These are phyloP conservation scores for Tetrapyrgos nigripes DNA, from an alignment of 1,284 basidiomycete species.

Conservation along the genomic window DNA sequence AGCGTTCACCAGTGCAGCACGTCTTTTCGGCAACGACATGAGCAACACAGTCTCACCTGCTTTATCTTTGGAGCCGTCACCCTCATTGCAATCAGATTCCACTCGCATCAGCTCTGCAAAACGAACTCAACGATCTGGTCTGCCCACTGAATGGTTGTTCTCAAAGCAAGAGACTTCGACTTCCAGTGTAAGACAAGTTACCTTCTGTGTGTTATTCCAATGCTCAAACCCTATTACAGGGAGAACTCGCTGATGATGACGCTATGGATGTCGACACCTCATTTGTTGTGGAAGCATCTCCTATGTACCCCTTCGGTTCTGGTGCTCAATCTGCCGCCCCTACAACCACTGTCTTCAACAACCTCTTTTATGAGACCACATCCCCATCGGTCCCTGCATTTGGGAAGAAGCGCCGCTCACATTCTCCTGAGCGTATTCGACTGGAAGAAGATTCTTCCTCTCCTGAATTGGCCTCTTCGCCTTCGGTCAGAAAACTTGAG, in stretches of 20 bases:
- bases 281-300: constrained; percentile 36
- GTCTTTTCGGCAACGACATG: constrained; percentile 75
- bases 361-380: constrained; percentile 64
- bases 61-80: constrained; percentile 21
- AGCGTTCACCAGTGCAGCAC: constrained; percentile 63
- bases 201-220: constrained; percentile 3
- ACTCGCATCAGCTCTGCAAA: constrained; percentile 48
- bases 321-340: constrained; percentile 56
- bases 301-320: constrained; percentile 42
- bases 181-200: constrained; percentile 36
- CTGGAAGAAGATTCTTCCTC: constrained; percentile 56
- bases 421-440: constrained; percentile 62
- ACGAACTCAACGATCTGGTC: constrained; percentile 59
- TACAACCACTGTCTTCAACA: constrained; percentile 57
- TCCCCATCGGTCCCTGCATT: constrained; percentile 55
- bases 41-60: constrained; percentile 52
- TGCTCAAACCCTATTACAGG: too few relatives aligned
- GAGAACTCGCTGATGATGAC: constrained; percentile 63
- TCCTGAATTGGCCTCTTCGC: constrained; percentile 66
- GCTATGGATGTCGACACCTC: constrained; percentile 80
- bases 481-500: constrained; percentile 68
- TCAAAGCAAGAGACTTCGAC: constrained; percentile 12
- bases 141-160: constrained; percentile 70
- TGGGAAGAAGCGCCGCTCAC: constrained; percentile 71
- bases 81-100: constrained; percentile 38